phyloP scores from a whole-genome alignment of 1,284 basidiomycete genomes.

The Heterobasidion parviporum region DNA sequence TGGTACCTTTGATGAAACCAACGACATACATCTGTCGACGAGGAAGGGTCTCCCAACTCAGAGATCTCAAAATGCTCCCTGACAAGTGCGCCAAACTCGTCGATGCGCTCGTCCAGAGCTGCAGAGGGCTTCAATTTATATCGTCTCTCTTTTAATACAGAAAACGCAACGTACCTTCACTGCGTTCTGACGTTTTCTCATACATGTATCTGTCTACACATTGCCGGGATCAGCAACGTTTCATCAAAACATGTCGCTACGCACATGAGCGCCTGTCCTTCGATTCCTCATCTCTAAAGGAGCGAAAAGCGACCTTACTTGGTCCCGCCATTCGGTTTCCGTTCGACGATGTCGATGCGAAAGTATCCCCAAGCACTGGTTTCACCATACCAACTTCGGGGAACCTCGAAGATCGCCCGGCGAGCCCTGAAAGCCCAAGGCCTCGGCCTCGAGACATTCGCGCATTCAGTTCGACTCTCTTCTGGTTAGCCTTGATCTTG shows the following conservation, averaged over 20 bases:
- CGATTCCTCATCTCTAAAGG: slow-evolving; percentile 31
- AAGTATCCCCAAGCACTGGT: slow-evolving; percentile 5
- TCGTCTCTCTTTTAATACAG: neutral
- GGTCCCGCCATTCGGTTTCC: slow-evolving; percentile 20
- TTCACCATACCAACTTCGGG: slow-evolving; percentile 19
- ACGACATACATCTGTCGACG: slow-evolving; percentile 56
- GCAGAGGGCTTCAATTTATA: neutral
- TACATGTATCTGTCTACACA: slow-evolving; percentile 84
- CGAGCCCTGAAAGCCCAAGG: slow-evolving; percentile 4
- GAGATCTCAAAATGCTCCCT: slow-evolving; percentile 61
- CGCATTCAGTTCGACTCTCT: neutral
- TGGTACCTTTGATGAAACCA: neutral
- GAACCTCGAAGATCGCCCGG: slow-evolving; percentile 2
- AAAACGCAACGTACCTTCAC: slow-evolving; percentile 49
- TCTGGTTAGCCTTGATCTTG: neutral
- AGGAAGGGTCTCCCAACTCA: slow-evolving; percentile 71
- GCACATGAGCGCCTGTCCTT: slow-evolving; percentile 45
- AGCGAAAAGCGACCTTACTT: slow-evolving; percentile 33
- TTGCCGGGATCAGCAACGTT: neutral
- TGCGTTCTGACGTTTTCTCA: slow-evolving; percentile 77
- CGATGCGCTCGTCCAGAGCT: slow-evolving; percentile 81
- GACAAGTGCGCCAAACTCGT: slow-evolving; percentile 72
- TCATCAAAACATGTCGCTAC: neutral
- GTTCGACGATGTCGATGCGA: slow-evolving; percentile 11
- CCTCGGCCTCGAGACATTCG: neutral